Evolutionary conservation across 2,329 filamentous ascomycete genomes (phyloP).

Genomic region (Monilinia vaccinii-corymbosi): DNA sequence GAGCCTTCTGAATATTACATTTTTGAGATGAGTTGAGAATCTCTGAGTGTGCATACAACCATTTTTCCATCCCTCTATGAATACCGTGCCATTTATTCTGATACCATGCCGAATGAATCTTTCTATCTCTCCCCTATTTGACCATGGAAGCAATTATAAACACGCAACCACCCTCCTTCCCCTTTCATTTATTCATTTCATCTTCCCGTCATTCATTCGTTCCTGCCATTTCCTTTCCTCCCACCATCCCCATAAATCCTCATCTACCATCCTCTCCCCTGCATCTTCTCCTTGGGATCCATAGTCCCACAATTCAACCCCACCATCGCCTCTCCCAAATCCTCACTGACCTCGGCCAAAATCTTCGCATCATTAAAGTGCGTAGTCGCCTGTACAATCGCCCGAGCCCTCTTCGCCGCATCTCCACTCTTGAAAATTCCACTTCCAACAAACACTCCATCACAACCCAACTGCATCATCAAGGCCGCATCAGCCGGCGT

Average conservation of each 20-base stretch:
- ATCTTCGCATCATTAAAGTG: slow-evolving; percentile 82
- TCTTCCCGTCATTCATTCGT: neutral
- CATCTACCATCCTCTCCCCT: slow-evolving; percentile 71
- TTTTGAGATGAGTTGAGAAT: slow-evolving; percentile 6
- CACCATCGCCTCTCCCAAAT: slow-evolving; percentile 96
- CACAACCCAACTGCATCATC: slow-evolving; percentile 98
- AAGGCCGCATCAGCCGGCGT: slow-evolving; percentile 93
- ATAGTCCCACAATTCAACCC: slow-evolving; percentile 81
- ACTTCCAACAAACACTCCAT: slow-evolving; percentile 93
- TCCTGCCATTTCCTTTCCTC: neutral
- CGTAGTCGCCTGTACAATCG: slow-evolving; percentile 89
- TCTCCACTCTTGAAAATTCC: slow-evolving; percentile 98
- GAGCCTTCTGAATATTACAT: neutral
- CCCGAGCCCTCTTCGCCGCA: slow-evolving; percentile 79
- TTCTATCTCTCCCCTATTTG: neutral
- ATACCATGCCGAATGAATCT: neutral
- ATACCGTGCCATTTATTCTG: neutral
- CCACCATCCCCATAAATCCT: neutral
- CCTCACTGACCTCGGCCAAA: slow-evolving; percentile 76
- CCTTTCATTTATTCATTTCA: neutral
- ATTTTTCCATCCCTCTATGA: neutral
- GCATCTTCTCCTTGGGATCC: slow-evolving; percentile 71
- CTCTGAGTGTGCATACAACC: neutral
- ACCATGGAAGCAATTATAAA: neutral
- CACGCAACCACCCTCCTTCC: neutral